Conservation (phyloP, 495 filamentous ascomycete species). For the Talaromyces stipitatus region DNA sequence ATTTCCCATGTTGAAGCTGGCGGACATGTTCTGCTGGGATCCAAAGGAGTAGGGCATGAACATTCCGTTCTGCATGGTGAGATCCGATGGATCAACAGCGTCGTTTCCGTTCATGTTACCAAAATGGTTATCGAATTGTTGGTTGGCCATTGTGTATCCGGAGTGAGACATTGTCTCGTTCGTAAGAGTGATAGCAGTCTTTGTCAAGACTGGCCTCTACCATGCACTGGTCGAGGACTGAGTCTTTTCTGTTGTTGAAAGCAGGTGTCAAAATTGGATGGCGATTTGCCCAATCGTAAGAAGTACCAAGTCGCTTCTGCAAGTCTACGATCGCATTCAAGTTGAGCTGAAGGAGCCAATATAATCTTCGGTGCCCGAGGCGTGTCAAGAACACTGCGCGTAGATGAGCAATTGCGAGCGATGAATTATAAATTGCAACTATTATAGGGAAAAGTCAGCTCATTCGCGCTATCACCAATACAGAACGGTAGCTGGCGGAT, state of each 20-base stretch:
- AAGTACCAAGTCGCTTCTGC: too few relatives aligned
- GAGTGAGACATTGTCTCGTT: conserved; percentile 50
- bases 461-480: background rate
- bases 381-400: background rate
- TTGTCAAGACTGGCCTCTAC: conserved; percentile 3
- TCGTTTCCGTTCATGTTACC: conserved; percentile 50
- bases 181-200: conserved; percentile 45
- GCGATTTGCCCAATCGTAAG: background rate
- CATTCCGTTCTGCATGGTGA: conserved; percentile 57
- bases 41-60: conserved; percentile 44
- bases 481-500: background rate
- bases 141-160: conserved; percentile 56
- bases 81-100: conserved; percentile 77
- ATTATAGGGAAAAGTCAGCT: background rate
- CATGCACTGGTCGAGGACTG: conserved; percentile 2
- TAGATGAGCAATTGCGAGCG: background rate
- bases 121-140: conserved; percentile 59
- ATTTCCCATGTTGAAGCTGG: conserved; percentile 46
- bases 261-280: background rate
- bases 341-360: background rate
- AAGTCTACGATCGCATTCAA: background rate
- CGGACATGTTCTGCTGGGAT: conserved; percentile 45
- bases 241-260: background rate
- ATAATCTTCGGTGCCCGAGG: background rate
- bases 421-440: background rate